Conservation (phyloP, 495 filamentous ascomycete species). For the Neurospora sp. region DNA sequence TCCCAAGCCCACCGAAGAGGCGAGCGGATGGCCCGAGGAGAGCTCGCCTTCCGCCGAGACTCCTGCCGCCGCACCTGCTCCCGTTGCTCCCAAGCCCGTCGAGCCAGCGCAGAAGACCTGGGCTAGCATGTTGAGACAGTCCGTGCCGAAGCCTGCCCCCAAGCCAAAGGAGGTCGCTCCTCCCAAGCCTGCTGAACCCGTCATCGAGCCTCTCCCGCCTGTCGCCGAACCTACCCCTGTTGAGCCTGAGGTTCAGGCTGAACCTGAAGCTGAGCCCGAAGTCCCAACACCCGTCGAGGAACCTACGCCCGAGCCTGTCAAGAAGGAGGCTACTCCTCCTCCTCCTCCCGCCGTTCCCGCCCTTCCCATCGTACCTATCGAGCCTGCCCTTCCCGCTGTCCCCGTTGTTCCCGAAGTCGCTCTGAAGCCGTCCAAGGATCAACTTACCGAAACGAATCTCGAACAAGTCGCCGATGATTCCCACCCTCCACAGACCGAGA, state of each 20-base stretch:
- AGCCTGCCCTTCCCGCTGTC: constrained; percentile 16
- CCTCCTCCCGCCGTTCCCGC: constrained; percentile 6
- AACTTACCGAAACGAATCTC: constrained; percentile 83
- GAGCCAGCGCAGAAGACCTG: constrained; percentile 38
- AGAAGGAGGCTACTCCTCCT: constrained; percentile 13
- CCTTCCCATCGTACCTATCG: constrained; percentile 2
- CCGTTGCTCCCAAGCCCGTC: constrained; percentile 19
- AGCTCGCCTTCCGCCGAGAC: constrained; percentile 5
- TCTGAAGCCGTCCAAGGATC: constrained; percentile 62
- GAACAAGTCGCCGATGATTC: constrained; percentile 80
- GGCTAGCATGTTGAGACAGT: constrained; percentile 46
- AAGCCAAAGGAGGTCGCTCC: constrained; percentile 35
- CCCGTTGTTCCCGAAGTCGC: constrained; percentile 41
- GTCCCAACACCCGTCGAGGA: constrained; percentile 24
- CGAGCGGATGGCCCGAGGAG: constrained; percentile 14
- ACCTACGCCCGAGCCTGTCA: constrained; percentile 15
- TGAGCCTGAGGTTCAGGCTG: constrained; percentile 21
- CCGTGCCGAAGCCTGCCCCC: constrained; percentile 29
- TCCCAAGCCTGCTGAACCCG: constrained; percentile 28
- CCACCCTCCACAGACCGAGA: constrained; percentile 60
- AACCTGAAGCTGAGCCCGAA: constrained; percentile 21
- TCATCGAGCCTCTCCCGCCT: constrained; percentile 27
- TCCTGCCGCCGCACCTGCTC: constrained; percentile 5
- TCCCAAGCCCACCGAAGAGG: constrained; percentile 26
- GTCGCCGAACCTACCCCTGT: constrained; percentile 16